A percentile compares a stretch with the other conserved stretches of the same genome.
Evolutionary conservation across 768 basidiomycete genomes (phyloP).

Genomic region (Panellus pusillus): DNA sequence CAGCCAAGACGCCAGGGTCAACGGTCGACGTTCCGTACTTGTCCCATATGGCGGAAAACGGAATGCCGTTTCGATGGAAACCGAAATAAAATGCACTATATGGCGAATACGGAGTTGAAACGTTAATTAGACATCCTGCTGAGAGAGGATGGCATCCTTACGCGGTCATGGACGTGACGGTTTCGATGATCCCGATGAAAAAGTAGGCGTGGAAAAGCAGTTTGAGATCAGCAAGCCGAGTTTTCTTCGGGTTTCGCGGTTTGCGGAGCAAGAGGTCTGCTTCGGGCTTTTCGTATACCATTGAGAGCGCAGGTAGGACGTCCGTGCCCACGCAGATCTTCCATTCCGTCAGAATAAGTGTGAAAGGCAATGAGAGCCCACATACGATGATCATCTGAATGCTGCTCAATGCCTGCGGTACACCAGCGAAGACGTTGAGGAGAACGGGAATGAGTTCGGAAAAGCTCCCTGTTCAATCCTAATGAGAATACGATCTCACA

Average conservation of each 20-base stretch:
- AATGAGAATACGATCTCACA: neutral
- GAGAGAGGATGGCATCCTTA: slow-evolving; percentile 23
- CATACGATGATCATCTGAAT: slow-evolving; percentile 45
- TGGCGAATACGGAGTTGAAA: neutral
- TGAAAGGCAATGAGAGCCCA: neutral
- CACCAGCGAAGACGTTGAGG: slow-evolving; percentile 41
- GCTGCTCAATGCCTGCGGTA: slow-evolving; percentile 38
- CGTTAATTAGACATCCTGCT: neutral
- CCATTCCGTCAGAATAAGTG: slow-evolving; percentile 28
- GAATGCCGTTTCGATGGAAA: slow-evolving; percentile 45
- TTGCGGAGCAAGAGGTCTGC: slow-evolving; percentile 53
- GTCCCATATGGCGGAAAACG: slow-evolving; percentile 47
- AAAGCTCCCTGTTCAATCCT: slow-evolving; percentile 37
- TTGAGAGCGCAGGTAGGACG: slow-evolving; percentile 51
- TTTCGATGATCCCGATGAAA: slow-evolving; percentile 52
- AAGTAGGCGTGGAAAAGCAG: slow-evolving; percentile 59
- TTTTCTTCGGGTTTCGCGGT: slow-evolving; percentile 55
- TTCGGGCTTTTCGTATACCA: slow-evolving; percentile 64
- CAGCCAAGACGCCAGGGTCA: slow-evolving; percentile 37
- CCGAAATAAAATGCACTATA: slow-evolving; percentile 40
- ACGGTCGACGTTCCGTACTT: slow-evolving; percentile 42
- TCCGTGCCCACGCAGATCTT: slow-evolving; percentile 61
- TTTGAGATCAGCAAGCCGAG: slow-evolving; percentile 53
- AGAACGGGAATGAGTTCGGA: slow-evolving; percentile 63
- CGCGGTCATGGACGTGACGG: slow-evolving; percentile 50